Conservation (phyloP, 2,329 filamentous ascomycete species). For the Fusarium proliferatum region DNA sequence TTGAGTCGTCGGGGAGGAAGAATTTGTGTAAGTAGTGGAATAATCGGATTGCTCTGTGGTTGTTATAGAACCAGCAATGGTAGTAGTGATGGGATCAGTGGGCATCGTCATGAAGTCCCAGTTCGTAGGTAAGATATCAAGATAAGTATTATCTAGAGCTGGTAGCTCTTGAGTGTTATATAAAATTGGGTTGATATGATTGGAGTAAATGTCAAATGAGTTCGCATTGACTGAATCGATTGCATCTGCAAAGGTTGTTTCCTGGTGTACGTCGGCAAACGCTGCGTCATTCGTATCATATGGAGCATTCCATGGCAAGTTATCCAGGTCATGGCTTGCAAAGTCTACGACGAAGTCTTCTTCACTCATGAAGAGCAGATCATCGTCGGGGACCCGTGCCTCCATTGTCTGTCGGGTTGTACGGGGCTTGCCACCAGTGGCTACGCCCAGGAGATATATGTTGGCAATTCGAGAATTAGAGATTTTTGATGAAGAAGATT, state of each 20-base stretch:
- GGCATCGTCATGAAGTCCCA: not conserved
- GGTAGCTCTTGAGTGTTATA: not conserved
- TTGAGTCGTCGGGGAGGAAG: not conserved
- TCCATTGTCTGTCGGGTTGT: not conserved
- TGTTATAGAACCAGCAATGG: not conserved
- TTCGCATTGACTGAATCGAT: not conserved
- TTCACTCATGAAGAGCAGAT: not conserved
- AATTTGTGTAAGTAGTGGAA: not conserved
- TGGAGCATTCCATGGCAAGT: not conserved
- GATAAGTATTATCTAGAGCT: not conserved
- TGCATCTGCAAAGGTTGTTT: not conserved
- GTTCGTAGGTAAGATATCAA: not conserved
- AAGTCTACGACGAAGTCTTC: not conserved
- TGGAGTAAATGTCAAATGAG: not conserved
- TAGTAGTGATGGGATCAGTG: too few species aligned
- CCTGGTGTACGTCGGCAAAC: slow-evolving; percentile 9
- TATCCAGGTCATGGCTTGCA: not conserved
- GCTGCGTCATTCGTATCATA: slow-evolving; percentile 18
- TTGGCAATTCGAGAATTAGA: not conserved
- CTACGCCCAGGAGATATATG: not conserved
- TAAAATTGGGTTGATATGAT: not conserved
- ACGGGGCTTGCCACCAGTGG: not conserved
- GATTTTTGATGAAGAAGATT: not conserved
- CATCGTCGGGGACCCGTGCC: not conserved
- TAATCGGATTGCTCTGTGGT: not conserved